Percentiles rank a stretch among this genome's conserved stretches.
These are phyloP conservation scores for Phialophora tarda DNA, from an alignment of 2,329 filamentous ascomycete genomes.

Conservation along the genomic window DNA sequence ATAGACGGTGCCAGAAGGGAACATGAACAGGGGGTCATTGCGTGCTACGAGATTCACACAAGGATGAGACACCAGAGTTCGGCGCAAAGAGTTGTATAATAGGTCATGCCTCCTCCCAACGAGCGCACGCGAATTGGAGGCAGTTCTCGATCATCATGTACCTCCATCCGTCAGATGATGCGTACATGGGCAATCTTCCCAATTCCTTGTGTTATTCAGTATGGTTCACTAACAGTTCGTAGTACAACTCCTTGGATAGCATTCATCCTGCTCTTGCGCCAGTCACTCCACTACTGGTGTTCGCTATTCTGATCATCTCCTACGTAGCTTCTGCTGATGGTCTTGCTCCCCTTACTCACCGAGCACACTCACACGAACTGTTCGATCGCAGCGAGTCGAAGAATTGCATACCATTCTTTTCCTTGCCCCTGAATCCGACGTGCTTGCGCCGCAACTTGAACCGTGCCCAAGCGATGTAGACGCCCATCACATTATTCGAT, in stretches of 20 bases:
- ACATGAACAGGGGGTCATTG: not conserved
- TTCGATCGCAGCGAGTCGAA: not conserved
- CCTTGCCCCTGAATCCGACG: not conserved
- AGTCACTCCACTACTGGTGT: no score
- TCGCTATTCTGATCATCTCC: no score
- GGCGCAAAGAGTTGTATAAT: conserved; percentile 15
- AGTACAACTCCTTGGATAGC: no score
- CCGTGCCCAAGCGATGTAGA: not conserved
- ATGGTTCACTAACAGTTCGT: no score
- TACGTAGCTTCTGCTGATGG: no score
- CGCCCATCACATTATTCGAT: not conserved
- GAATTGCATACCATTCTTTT: not conserved
- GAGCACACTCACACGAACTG: no score
- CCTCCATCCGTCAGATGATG: not conserved
- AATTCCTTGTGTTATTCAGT: no score
- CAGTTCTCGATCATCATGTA: not conserved
- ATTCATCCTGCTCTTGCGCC: no score
- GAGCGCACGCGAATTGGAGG: not conserved
- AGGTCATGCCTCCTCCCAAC: not conserved
- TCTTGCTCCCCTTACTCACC: no score
- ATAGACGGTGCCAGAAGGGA: not conserved
- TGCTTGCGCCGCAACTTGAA: not conserved
- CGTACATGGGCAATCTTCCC: not conserved
- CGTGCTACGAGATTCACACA: not conserved
- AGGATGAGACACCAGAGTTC: not conserved